Evolutionary conservation across 2,329 filamentous ascomycete species (phyloP), one percentile per base, ranked within the genome.

Genomic region (Exophiala xenobiotica): DNA sequence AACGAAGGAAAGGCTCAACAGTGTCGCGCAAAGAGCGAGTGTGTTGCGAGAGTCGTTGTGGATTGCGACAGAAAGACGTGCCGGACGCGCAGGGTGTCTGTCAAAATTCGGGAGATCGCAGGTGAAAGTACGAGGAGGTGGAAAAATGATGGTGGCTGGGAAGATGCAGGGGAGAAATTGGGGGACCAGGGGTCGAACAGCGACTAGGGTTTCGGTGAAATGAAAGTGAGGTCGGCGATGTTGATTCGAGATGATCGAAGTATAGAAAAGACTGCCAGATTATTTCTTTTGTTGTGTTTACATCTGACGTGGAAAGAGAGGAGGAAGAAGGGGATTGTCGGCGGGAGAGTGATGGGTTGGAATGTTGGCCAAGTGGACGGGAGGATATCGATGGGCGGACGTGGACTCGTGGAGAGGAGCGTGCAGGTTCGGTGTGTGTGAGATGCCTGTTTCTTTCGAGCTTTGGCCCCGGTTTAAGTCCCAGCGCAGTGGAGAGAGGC

Each of bases 131-230:
- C 19, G 46, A 47, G 45, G 46, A 27, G 49, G 20, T 39, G 49
- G 27, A 41, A 55, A 54, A 58, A 58, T 55, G 46, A 49, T 31
- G 55, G 55, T 58, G 55, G 55, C 55, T 58, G 55, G 55, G 55
- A 46, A 26, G 29, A 38, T 11, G 26, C 14, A 46, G 23, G 51
- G 42, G 46, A 49, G 20, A 52, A 48, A 46, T 57, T 50, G 49
- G 50, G 27, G 38, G 47, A 53, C 51, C 55, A 35, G 55, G 51
- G 55, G 27, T 12, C 31, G 18, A 14, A 22, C n/a, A 14, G 29
- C 24, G 16, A 16, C 33, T 26, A 47, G 43, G 43, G 27, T 26
- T 46, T 23, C 22, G 14, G 16, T 46, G 43, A 29, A 16, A 26
- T 20, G 16, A 35, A 35, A 20, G 27, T 27, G 40, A 31, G 26